Base-by-base conservation (phyloP, 2,329 filamentous ascomycete genomes). In the Exophiala xenobiotica region DNA sequence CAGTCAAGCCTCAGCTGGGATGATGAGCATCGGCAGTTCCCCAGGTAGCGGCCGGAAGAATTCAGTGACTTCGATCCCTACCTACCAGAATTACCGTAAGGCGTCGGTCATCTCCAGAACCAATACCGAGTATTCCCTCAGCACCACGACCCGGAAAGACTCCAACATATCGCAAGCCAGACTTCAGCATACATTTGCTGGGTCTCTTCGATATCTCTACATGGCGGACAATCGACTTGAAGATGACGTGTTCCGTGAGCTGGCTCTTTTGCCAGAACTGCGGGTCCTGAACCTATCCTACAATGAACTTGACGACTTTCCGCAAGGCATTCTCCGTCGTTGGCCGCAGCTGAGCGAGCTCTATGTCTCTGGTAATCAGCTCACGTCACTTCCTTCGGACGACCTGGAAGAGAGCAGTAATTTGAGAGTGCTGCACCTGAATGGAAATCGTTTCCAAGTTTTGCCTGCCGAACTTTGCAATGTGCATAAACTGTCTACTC, bases 361-460 rank as follows among this genome's bases (percentile, higher is more conserved):
- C 11, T 97, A 97, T 64, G 77, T 99, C 3, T 97, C 93, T 2
- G 92, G 93, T 22, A 99, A 99, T 63, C 90, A 96, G 63, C 75
- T 99, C 48, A 95, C 90, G 0, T 92, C 87, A 11, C 74, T 99
- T 31, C 93, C 93, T 2, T 89, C 90, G 0, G 93, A 99, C 69
- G 93, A 99, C 63, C 76, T 99, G 39, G 92, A 96, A 69, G 90
- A 96, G 65, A 86, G 87, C 53, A 90, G 88, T 64, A 82, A 89
- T 45, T 78, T 99, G 31, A 91, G 93, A 67, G 84, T 95, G 3
- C 79, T 99, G 5, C 90, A 97, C 67, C 88, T 99, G 72, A 99
- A 99, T 72, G 88, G 87, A 67, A 99, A 99, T 74, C 93, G 95
- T 67, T 99, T 99, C 67, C 95, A 95, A 62, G 95, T 95, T 26